Evolutionary conservation across 2,329 filamentous ascomycete species (phyloP), one percentile per base, ranked within the genome.

Genomic region (Dactylellina haptotyla): DNA sequence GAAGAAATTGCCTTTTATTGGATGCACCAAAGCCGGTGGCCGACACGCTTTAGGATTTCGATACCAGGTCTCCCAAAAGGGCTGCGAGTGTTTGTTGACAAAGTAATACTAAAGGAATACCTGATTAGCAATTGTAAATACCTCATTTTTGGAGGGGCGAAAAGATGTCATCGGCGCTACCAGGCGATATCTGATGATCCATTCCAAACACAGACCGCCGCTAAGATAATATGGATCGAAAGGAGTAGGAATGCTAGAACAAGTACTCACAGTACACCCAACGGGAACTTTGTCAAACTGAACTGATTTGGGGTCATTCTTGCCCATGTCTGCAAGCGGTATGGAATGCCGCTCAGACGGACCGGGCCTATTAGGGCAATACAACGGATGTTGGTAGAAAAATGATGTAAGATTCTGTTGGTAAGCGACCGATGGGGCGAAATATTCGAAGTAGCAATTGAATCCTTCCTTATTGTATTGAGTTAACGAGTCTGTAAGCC

Each of bases 381-480:
- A 73, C 37, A 73, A n/a, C 39, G 67, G 67, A 46, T 73, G 59
- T 30, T 73, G 67, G 28, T 73, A 73, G 26, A 65, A 73, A 20
- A 73, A 73, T 16, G 59, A 48, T 25, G 67, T 73, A 12, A 73
- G 43, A 20, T 43, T 37, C 16, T 61, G 32, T 9, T 50, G 30
- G 20, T 48, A 56, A 3, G 67, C 59, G 4, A 61, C 30, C 12
- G 67, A 58, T 5, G 67, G 67, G 10, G 67, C 54, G 30, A 73
- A 73, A 41, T 66, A 73, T 39, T 73, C 67, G 16, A 61, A 73
- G 23, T 66, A 73, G 16, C 67, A 73, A 50, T 73, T 65, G 2
- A 73, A 30, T 1, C 61, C 67, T 2, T 65, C 56, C 4, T 23
- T 23, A 14, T 65, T 66, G 26, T 54, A 56, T 18, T 39, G 18